Base-by-base conservation (phyloP, 805 yeast genomes). In the Martiniozyma abietophila region DNA sequence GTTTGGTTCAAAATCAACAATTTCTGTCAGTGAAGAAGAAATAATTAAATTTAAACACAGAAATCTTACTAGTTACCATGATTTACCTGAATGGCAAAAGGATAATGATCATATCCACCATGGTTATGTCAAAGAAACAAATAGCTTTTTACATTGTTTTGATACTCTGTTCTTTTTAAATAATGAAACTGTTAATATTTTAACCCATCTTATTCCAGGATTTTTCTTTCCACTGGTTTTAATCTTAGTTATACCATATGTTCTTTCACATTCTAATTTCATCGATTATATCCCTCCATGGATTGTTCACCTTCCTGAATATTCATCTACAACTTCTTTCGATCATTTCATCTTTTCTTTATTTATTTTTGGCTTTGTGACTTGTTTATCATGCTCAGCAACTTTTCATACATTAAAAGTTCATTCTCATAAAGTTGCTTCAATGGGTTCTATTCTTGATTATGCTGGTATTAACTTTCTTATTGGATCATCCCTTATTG, bases 381-480 rank as follows among this genome's bases (percentile, higher is more conserved):
- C 53, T 5, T 72, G 77, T 41, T 47, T 72, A 28, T 52, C 62
- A 20, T 60, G 67, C 54, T 67, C 74, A 6, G 70, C 76, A 5
- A 46, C 57, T 4, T 72, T 69, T 49, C 79, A 72, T 42, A 59
- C 67, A 31, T 38, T 69, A 34, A 72, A 71, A 42, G 59, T 65
- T 21, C 78, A 72, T 43, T 71, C 77, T 8, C 57, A 48, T 8
- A 38, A 36, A 20, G 59, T 69, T 4, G 54, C 66, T 34, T 54
- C 58, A 27, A 44, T 65, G 27, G 75, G 75, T 1, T 69, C 71
- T 36, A 68, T 64, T 39, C 50, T 71, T 31, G 79, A 72, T 43
- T 72, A 72, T 44, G 65, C 71, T 34, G 79, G 78, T 1, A 72
- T 72, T 25, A 65, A 71, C 11, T 55, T 67, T 4, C 50, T 72